Evolutionary conservation across 2,329 filamentous ascomycete species (phyloP).

Genomic region (Fusarium stilboides): DNA sequence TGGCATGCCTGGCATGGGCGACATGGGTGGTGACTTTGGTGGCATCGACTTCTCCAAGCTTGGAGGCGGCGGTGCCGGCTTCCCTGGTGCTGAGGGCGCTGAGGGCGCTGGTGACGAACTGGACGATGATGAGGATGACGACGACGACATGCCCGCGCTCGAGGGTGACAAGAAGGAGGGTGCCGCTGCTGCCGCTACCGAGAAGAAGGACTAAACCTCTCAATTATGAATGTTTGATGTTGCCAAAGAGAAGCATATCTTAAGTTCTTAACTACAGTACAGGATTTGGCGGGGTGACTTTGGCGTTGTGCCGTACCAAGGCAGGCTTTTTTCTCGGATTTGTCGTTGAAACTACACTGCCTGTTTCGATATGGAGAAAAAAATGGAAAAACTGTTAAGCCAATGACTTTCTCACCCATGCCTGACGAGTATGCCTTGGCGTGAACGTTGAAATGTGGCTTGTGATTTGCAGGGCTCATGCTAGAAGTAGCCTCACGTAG

Average conservation of each 20-base stretch:
- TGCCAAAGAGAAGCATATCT: constrained; percentile 41
- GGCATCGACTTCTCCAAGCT: constrained; percentile 97
- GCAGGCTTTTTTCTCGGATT: constrained; percentile 41
- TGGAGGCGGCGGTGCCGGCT: constrained; percentile 70
- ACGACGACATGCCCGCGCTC: constrained; percentile 89
- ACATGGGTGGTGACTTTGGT: constrained; percentile 78
- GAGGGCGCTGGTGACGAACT: constrained; percentile 63
- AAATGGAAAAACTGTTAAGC: constrained; percentile 44
- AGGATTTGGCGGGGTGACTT: constrained; percentile 44
- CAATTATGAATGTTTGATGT: constrained; percentile 38
- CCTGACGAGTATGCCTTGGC: neutral
- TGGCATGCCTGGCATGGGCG: constrained; percentile 70
- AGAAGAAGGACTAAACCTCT: constrained; percentile 57
- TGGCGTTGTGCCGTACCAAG: constrained; percentile 45
- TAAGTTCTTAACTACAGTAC: constrained; percentile 42
- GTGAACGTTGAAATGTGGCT: constrained; percentile 1
- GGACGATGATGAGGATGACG: constrained; percentile 73
- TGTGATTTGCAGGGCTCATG: neutral
- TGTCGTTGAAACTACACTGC: constrained; percentile 38
- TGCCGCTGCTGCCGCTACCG: constrained; percentile 55
- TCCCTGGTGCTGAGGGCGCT: constrained; percentile 69
- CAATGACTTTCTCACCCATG: constrained; percentile 9
- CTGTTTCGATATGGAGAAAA: constrained; percentile 46
- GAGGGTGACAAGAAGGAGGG: constrained; percentile 69
- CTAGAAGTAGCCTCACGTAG: neutral